These are phyloP conservation scores for Drechslerella coelobrocha DNA, from an alignment of 2,329 filamentous ascomycete species.

Conservation along the genomic window DNA sequence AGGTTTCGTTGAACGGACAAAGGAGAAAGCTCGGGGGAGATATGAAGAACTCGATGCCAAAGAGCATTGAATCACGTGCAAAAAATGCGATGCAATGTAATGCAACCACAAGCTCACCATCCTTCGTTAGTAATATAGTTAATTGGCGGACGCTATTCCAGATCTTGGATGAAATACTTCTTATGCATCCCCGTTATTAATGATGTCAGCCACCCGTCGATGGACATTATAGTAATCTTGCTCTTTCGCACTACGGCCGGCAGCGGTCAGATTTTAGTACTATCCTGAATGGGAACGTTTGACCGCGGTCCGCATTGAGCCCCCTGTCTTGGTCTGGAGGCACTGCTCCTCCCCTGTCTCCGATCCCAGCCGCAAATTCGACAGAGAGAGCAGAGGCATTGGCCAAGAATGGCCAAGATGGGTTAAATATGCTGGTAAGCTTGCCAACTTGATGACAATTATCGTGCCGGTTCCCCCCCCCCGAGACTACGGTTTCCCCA, in stretches of 20 bases:
- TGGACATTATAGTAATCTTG: background rate
- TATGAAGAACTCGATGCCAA: slow-evolving; percentile 65
- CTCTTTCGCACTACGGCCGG: background rate
- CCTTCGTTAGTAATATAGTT: background rate
- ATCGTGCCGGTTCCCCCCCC: slow-evolving; percentile 17
- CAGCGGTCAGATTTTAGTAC: slow-evolving; percentile 39
- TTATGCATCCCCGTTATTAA: background rate
- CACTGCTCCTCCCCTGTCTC: background rate
- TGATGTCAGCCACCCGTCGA: slow-evolving; percentile 1
- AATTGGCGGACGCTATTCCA: background rate
- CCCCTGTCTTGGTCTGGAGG: slow-evolving; percentile 2
- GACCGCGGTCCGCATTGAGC: background rate
- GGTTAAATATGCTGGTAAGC: slow-evolving; percentile 16
- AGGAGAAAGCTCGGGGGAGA: slow-evolving; percentile 71
- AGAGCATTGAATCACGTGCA: slow-evolving; percentile 10
- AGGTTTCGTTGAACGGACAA: slow-evolving; percentile 70
- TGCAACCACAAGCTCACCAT: background rate
- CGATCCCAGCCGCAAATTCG: background rate
- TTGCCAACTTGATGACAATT: slow-evolving; percentile 37
- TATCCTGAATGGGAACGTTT: slow-evolving; percentile 1
- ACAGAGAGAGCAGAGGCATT: background rate
- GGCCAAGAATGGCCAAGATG: slow-evolving; percentile 18
- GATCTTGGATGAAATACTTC: too few species aligned
- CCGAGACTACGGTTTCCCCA: too few species aligned
- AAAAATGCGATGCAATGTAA: background rate